Evolutionary conservation across 495 filamentous ascomycete genomes (phyloP), one percentile per base, ranked within the genome.

Genomic region (Cercophora newfieldiana): DNA sequence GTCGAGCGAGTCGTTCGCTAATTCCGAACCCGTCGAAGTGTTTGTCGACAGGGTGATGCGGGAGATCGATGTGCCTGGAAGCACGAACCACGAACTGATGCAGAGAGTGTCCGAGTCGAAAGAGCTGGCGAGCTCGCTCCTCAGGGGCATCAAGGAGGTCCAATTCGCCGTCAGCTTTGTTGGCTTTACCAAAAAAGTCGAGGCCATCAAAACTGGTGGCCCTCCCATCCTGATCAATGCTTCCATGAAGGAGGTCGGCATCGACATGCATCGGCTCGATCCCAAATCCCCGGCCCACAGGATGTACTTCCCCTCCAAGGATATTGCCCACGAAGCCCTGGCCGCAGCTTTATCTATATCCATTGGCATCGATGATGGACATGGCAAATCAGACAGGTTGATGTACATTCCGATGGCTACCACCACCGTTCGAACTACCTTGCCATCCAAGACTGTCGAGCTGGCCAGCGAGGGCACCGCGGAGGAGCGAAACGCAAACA

Each of bases 321-420:
- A 97, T 70, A 86, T 97, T 68, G 95, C 95, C 21, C 95, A 99
- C 73, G 94, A 99, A 81, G 95, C 95, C 24, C 83, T 99, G 50
- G 83, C 96, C 29, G 93, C 95, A 19, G 95, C 92, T 5, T 89
- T 97, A 22, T 96, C 95, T 5, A 89, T 98, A 37, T 94, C 94
- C 1, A 83, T 97, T 63, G 95, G 92, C 64, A 81, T 99, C 51
- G 93, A 97, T 71, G 92, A 97, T 77, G 91, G 92, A 26, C 84
- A 88, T 18, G 90, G 90, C 10, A 91, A 91, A 74, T 88, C 90
- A 0, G 91, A 97, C 73, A 88, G 93, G 67, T 85, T 99, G 61
- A 81, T 96, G 18, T 98, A 98, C 75, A 88, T 99, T 29, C 95
- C 95, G 0, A 99, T 99, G 96, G 91, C 94, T 26, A 99, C 95